These are phyloP conservation scores for Leptodermis oblonga DNA, from an alignment of 257 asterid genomes.

Conservation along the genomic window DNA sequence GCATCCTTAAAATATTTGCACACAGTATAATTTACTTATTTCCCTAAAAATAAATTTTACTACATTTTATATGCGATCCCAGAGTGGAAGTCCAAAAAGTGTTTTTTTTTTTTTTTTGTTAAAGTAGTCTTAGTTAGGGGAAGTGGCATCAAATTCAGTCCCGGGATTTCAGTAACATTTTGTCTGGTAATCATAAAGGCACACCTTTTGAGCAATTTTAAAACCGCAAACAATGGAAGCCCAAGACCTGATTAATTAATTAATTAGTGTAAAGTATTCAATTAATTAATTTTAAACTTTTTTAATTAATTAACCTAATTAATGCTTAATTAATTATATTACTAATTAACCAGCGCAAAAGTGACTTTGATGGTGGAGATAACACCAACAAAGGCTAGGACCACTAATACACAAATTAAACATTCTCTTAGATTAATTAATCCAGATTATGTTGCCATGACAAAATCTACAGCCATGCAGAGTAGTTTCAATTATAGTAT, in stretches of 20 bases:
- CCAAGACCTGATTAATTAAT: neutral
- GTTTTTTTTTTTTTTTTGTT: too few species aligned
- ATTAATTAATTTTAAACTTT: too few species aligned
- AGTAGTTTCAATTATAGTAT: constrained; percentile 1
- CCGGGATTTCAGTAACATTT: constrained; percentile 41
- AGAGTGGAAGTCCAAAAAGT: neutral
- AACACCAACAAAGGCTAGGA: neutral
- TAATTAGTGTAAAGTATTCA: too few species aligned
- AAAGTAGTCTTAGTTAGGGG: constrained; percentile 17
- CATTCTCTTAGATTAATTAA: neutral
- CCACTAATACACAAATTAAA: neutral
- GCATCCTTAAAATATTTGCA: too few species aligned
- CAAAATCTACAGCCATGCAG: neutral
- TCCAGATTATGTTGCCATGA: neutral
- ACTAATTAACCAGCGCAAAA: constrained; percentile 7
- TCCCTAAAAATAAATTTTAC: too few species aligned
- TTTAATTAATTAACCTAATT: neutral
- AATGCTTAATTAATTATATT: neutral
- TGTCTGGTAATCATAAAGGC: constrained; percentile 37
- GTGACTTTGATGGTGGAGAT: neutral
- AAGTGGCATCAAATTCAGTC: constrained; percentile 31
- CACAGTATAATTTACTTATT: too few species aligned
- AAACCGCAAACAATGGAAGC: constrained; percentile 4
- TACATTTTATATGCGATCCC: neutral
- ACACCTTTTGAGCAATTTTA: constrained; percentile 33